A percentile compares a stretch with the other conserved stretches of the same genome.
These are phyloP conservation scores for Spizellomyces sp. DNA, from an alignment of 192 early-diverging fungal genomes.

Conservation along the genomic window DNA sequence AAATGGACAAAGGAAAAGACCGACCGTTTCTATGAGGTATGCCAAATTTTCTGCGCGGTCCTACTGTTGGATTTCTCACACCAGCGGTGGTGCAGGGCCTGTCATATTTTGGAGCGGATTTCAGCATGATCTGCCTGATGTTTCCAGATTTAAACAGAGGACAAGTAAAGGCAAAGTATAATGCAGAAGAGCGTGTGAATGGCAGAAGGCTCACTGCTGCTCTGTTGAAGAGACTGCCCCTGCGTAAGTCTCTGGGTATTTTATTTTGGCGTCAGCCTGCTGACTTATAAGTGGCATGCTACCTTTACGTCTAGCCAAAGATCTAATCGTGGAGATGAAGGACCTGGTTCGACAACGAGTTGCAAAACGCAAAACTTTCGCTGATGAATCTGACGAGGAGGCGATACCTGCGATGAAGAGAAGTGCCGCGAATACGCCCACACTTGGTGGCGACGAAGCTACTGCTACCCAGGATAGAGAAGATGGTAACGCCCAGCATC, in stretches of 20 bases:
- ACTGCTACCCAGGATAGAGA: too few species aligned
- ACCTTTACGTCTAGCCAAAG: constrained; percentile 1
- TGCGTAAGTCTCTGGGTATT: constrained; percentile 7
- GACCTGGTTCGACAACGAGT: constrained; percentile 21
- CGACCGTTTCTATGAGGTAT: constrained; percentile 36
- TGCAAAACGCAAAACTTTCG: constrained; percentile 15
- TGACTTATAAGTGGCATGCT: not conserved
- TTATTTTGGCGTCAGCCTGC: not conserved
- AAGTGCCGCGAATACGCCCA: too few species aligned
- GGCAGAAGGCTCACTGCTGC: constrained; percentile 21
- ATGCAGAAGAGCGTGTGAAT: constrained; percentile 31
- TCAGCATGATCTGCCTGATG: constrained; percentile 38
- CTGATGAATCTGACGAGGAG: constrained; percentile 14
- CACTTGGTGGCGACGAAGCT: too few species aligned
- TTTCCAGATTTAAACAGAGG: constrained; percentile 34
- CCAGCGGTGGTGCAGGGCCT: constrained; percentile 21
- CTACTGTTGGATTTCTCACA: not conserved
- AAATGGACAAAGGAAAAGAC: constrained; percentile 35
- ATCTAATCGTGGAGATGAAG: constrained; percentile 25
- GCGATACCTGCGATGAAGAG: not conserved
- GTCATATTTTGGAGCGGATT: constrained; percentile 41
- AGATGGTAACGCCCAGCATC: too few species aligned
- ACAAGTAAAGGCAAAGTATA: constrained; percentile 40
- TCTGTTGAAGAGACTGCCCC: constrained; percentile 1
- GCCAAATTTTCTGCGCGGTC: too few species aligned